Base-by-base conservation (phyloP, 129 eudicot species). In the Saposhnikovia divaricata region DNA sequence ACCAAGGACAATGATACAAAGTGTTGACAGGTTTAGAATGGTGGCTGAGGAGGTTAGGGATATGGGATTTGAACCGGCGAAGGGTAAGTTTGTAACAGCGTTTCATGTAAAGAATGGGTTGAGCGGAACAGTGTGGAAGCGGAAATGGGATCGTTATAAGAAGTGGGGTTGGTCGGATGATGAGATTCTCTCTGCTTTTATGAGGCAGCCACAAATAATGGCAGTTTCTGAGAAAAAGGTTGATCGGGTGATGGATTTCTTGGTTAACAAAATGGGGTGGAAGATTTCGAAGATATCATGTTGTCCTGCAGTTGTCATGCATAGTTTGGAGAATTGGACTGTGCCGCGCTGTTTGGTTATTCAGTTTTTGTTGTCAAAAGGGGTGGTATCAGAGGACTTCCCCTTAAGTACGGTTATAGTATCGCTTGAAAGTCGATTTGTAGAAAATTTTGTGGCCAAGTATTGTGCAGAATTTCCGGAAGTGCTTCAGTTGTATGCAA, bases 101-200 rank as follows among this genome's bases (percentile, higher is more conserved):
- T 13, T 65, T 11, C 43, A 78, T 3, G 63, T 9, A 16, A 27
- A 61, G 45, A 14, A 4, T 42, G 63, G 63, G 10, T 63, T 42
- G 50, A 78, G 45, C 4, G 21, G 65, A 65, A 25, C 75, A 14
- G 21, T 18, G 38, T 55, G 68, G 77, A 55, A 74, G 40, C 80
- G 39, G 27, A 83, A 80, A 42, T 72, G 79, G 81, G 78, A 70
- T 14, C n/a, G 15, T 51, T 84, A 65, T 51, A 80, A 78, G 44
- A 84, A 77, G 51, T 84, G 87, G 66, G 87, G 87, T 18, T 84
- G 84, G 87, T 84, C 84, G 1, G 79, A 84, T 15, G 43, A 78
- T 69, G 87, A 84, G 43, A 69, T 84, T 51, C 34, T 3, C 28
- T 8, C 27, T 9, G 87, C 87, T 34, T 80, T 84, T 53, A 23